Evolutionary conservation across 176 grass and related monocot species (phyloP).

Genomic region (Avena insularis): DNA sequence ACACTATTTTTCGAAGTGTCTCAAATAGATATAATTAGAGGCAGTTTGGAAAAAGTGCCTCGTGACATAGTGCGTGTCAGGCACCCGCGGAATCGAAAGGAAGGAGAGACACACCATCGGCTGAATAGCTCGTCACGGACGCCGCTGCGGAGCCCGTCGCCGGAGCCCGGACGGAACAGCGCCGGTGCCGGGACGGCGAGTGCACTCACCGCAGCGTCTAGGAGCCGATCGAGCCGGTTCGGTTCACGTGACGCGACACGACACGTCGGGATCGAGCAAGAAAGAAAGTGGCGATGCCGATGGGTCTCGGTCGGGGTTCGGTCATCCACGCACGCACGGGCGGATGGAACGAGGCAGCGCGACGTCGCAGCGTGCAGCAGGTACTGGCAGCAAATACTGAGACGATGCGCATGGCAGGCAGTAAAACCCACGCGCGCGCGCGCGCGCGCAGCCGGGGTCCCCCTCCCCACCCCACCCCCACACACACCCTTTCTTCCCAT

Average conservation of each 20-base stretch:
- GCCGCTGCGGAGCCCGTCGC: not conserved
- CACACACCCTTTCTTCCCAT: not conserved
- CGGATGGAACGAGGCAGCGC: not conserved
- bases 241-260: not conserved
- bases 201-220: not conserved
- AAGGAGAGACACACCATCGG: not conserved
- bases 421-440: not conserved
- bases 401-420: not conserved
- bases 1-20: too few species aligned
- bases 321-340: not conserved
- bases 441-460: not conserved
- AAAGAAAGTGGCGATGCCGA: not conserved
- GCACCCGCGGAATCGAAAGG: not conserved
- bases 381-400: not conserved
- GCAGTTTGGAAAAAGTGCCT: too few species aligned
- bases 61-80: not conserved
- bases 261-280: not conserved
- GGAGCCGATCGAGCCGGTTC: not conserved
- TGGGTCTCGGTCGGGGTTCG: not conserved
- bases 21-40: too few species aligned
- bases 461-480: too few species aligned
- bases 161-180: constrained; percentile 1
- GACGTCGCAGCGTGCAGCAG: not conserved
- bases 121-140: not conserved
- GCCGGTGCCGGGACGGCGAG: constrained; percentile 10